phyloP scores from a whole-genome alignment of 2,329 filamentous ascomycete species.

The Aspergillus sp. region DNA sequence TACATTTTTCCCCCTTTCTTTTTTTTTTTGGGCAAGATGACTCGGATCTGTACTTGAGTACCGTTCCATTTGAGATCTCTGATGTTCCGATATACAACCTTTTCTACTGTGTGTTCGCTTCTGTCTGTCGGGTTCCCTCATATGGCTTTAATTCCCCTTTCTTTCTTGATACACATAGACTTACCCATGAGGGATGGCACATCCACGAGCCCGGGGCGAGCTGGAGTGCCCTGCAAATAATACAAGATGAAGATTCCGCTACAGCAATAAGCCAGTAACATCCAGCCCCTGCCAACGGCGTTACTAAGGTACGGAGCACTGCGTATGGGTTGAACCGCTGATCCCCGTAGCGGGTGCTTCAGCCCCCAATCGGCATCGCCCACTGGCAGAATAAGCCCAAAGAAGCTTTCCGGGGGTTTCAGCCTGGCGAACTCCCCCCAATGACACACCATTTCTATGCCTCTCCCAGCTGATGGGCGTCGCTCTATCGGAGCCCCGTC shows the following conservation, averaged over 20 bases:
- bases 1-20: slow-evolving; percentile 11
- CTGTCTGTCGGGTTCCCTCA: slow-evolving; percentile 8
- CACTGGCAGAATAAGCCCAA: too few species aligned
- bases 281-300: too few species aligned
- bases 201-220: background rate
- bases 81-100: slow-evolving; percentile 9
- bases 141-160: slow-evolving; percentile 12
- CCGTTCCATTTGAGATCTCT: slow-evolving; percentile 13
- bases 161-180: slow-evolving; percentile 15
- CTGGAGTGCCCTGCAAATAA: background rate
- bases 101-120: slow-evolving; percentile 15
- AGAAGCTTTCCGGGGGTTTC: too few species aligned
- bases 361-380: too few species aligned
- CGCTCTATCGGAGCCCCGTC: too few species aligned
- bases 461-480: too few species aligned
- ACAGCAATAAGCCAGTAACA: too few species aligned
- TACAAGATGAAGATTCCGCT: background rate
- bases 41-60: slow-evolving; percentile 15
- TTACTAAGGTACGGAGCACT: too few species aligned
- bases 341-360: too few species aligned
- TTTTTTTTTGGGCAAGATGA: slow-evolving; percentile 22
- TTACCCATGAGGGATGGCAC: background rate
- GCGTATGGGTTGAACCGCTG: too few species aligned
- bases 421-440: too few species aligned
- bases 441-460: too few species aligned